Evolutionary conservation across 2,329 filamentous ascomycete species (phyloP), one percentile per base, ranked within the genome.

Genomic region (Fusarium buharicum): DNA sequence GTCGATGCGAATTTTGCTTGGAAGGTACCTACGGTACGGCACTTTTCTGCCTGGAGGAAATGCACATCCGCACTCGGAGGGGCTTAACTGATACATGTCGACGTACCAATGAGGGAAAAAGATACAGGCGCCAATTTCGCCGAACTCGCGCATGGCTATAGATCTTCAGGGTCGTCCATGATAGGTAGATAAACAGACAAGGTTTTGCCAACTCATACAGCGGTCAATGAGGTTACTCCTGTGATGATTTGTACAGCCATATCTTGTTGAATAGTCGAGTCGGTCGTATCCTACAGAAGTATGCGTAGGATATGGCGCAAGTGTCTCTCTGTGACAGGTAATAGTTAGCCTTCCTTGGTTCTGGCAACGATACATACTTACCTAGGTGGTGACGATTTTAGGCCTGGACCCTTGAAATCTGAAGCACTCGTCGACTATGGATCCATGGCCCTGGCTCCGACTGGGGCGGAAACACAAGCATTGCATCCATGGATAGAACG

Each of bases 31-130:
- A 24, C 6, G 43, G 27, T 16, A 20, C 27, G 46, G 47, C 37
- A 54, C 38, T 45, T 50, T 52, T 30, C 49, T 24, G 31, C 46
- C 30, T 55, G 33, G 38, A 30, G 47, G 36, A 37, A 43, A 48
- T 39, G 43, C 33, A 52, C 61, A 58, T 64, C 62, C 62, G 62
- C 14, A 50, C 28, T 64, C 62, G 62, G 62, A 64, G 56, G 48
- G 31, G 17, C 14, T 50, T 22, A 41, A 34, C 22, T 6, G 6
- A 27, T 12, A 13, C 8, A 38, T 27, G 18, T 28, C 30, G 34
- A 43, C 39, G 22, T 20, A 57, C 30, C 30, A 22, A 11, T 54
- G 62, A 59, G 62, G 61, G 52, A 36, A 59, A 62, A 14, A 58
- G 47, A 24, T 36, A 48, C 18, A 39, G 44, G 39, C 45, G 31